These are phyloP conservation scores for Melampsora larici-populina DNA, from an alignment of 1,284 basidiomycete species.

Conservation along the genomic window DNA sequence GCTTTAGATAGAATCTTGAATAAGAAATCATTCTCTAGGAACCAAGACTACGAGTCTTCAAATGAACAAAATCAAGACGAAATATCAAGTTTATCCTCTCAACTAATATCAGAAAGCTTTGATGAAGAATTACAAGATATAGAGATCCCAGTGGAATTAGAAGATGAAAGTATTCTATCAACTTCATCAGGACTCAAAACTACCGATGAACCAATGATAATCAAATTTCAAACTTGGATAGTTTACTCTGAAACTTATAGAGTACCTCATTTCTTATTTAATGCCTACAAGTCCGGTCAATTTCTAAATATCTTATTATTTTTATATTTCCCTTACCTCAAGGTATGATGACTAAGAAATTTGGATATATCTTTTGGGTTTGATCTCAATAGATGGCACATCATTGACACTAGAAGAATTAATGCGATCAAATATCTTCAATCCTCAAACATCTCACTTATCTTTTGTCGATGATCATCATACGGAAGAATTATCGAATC, in stretches of 20 bases:
- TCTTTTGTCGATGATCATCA: background rate
- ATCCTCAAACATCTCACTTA: background rate
- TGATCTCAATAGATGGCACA: conserved; percentile 14
- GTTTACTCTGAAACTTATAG: conserved; percentile 25
- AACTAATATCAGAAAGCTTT: no score
- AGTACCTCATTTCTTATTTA: conserved; percentile 28
- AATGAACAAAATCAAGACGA: no score
- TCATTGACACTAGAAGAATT: conserved; percentile 7
- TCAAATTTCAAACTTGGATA: conserved; percentile 11
- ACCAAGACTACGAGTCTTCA: no score
- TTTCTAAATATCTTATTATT: background rate
- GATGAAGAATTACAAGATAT: no score
- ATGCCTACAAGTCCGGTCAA: conserved; percentile 15
- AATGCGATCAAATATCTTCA: conserved; percentile 12
- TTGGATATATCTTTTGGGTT: background rate
- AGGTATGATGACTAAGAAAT: background rate
- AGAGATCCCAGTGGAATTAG: no score
- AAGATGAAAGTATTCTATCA: no score
- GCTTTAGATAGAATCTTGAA: no score
- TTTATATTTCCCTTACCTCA: background rate
- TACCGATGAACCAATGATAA: background rate
- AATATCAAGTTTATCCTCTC: no score
- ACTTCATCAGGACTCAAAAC: no score
- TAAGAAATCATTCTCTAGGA: no score
- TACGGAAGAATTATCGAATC: background rate